Conservation (phyloP, 352 stramenopile species). For the Pythium aphanidermatum region DNA sequence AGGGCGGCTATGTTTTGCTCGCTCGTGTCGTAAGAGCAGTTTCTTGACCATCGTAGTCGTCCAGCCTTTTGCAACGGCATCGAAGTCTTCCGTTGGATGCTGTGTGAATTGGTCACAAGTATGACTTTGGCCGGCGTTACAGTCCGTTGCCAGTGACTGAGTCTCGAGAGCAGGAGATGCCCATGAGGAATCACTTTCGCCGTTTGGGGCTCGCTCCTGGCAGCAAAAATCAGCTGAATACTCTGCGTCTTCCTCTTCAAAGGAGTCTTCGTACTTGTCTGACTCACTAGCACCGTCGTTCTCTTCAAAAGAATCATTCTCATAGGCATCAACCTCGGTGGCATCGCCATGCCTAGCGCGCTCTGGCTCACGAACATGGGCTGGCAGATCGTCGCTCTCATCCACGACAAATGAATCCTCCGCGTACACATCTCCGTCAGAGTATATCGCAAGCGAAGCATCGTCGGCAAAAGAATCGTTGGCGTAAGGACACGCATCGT, state of each 20-base stretch:
- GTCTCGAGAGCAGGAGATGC: too few species aligned
- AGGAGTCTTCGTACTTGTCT: background rate
- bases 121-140: too few species aligned
- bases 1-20: too few species aligned
- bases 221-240: conserved; percentile 7
- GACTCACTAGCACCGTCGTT: background rate
- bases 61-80: too few species aligned
- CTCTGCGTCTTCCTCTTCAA: background rate
- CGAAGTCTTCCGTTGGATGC: background rate
- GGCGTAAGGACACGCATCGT: too few species aligned
- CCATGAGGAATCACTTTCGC: too few species aligned
- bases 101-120: background rate
- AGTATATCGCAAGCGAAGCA: too few species aligned
- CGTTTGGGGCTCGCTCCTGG: too few species aligned
- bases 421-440: background rate
- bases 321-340: conserved; percentile 1
- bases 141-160: too few species aligned
- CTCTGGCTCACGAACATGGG: background rate
- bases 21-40: too few species aligned
- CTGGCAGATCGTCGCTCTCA: background rate
- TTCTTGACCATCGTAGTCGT: too few species aligned
- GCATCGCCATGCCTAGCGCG: background rate
- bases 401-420: background rate
- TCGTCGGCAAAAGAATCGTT: too few species aligned
- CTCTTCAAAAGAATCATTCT: conserved; percentile 10